These are phyloP conservation scores for Talaromyces islandicus DNA, from an alignment of 2,329 filamentous ascomycete species.

Conservation along the genomic window DNA sequence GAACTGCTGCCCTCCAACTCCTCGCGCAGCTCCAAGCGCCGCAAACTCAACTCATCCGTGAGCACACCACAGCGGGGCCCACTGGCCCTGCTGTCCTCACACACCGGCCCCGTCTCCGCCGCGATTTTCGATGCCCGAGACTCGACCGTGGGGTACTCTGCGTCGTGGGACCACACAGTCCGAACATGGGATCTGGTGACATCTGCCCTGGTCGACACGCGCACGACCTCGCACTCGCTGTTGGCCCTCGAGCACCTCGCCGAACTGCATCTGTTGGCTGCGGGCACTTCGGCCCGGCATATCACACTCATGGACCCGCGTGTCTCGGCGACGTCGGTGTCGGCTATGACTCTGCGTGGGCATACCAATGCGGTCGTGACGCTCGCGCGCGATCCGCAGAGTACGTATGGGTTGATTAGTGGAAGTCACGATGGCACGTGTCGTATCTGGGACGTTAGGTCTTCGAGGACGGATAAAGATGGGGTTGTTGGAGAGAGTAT, in stretches of 20 bases:
- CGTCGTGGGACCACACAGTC: constrained; percentile 84
- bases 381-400: constrained; percentile 57
- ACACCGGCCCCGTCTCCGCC: constrained; percentile 69
- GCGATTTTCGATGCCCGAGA: constrained; percentile 82
- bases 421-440: constrained; percentile 91
- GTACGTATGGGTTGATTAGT: constrained; percentile 76
- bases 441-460: constrained; percentile 84
- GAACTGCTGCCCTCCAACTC: constrained; percentile 62
- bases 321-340: constrained; percentile 66
- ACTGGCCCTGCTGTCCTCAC: constrained; percentile 64
- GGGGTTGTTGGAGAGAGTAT: constrained; percentile 63
- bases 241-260: constrained; percentile 71
- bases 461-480: constrained; percentile 54
- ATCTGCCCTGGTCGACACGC: constrained; percentile 67
- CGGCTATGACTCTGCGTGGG: constrained; percentile 84
- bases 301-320: constrained; percentile 92
- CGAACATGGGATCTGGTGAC: constrained; percentile 89
- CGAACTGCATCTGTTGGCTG: constrained; percentile 57
- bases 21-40: constrained; percentile 63
- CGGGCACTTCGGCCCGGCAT: constrained; percentile 78
- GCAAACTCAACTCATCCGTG: constrained; percentile 61
- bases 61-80: constrained; percentile 67
- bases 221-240: constrained; percentile 77
- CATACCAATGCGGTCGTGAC: constrained; percentile 69
- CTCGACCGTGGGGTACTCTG: constrained; percentile 82